Percentiles rank a stretch among this genome's conserved stretches.
phyloP scores from a whole-genome alignment of 495 filamentous ascomycete genomes.

The Xylaria nigripes region DNA sequence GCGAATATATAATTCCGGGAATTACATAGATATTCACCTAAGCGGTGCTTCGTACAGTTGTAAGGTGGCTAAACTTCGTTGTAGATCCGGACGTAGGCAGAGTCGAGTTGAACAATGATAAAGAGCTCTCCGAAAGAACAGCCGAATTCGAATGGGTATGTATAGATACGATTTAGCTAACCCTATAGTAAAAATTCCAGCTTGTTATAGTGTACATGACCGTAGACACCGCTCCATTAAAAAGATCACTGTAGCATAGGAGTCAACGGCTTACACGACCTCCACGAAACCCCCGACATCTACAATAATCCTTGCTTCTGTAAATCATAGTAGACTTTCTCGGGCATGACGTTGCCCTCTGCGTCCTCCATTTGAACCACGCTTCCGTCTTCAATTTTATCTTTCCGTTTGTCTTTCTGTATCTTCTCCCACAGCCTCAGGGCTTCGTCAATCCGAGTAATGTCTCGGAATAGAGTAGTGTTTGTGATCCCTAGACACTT shows the following conservation, averaged over 20 bases:
- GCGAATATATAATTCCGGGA: not conserved
- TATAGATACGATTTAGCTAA: not conserved
- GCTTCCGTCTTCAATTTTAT: slow-evolving; percentile 63
- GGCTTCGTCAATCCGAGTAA: slow-evolving; percentile 84
- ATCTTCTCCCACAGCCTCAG: slow-evolving; percentile 88
- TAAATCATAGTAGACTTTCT: slow-evolving; percentile 90
- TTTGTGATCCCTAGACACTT: slow-evolving; percentile 92
- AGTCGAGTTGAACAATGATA: not conserved
- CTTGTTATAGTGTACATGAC: not conserved
- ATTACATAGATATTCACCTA: no score
- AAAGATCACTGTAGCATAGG: not conserved
- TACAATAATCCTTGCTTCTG: slow-evolving; percentile 63
- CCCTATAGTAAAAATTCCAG: not conserved
- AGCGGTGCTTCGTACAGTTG: no score
- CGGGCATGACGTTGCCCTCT: slow-evolving; percentile 96
- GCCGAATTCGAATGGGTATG: not conserved
- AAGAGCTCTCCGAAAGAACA: not conserved
- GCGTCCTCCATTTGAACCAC: slow-evolving; percentile 98
- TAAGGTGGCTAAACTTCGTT: no score
- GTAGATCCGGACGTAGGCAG: not conserved
- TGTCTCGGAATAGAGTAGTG: slow-evolving; percentile 86
- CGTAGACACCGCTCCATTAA: not conserved
- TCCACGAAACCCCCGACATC: slow-evolving; percentile 4
- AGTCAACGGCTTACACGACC: not conserved
- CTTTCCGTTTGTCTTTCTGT: slow-evolving; percentile 73